Evolutionary conservation across 139 green algal genomes (phyloP).

Genomic region (Eudorina sp.): DNA sequence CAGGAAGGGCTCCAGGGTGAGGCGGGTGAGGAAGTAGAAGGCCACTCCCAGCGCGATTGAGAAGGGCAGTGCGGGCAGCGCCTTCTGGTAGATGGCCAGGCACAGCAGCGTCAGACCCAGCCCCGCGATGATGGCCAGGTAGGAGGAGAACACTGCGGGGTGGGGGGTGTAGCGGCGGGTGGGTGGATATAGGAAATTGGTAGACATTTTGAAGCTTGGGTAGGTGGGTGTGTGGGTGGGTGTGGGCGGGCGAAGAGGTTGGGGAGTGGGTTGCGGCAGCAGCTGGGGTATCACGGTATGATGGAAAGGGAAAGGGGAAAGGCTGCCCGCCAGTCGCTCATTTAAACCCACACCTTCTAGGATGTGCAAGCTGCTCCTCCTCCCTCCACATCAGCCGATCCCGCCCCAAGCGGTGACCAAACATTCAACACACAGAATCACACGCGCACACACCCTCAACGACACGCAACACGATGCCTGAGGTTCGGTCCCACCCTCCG

Average conservation of each 20-base stretch:
- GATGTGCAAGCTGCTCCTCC: too few relatives aligned
- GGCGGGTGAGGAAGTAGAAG: slow-evolving; percentile 92
- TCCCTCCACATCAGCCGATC: too few relatives aligned
- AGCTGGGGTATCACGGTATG: too few relatives aligned
- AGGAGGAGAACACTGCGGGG: slow-evolving; percentile 77
- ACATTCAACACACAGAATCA: not conserved
- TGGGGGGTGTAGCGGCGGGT: not conserved
- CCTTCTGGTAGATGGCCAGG: slow-evolving; percentile 85
- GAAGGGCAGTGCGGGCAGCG: slow-evolving; percentile 95
- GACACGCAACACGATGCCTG: not conserved
- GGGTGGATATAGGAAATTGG: too few relatives aligned
- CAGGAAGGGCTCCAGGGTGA: slow-evolving; percentile 88
- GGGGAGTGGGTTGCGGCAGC: too few relatives aligned
- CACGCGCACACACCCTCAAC: not conserved
- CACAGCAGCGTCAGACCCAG: slow-evolving; percentile 89
- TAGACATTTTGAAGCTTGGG: not conserved
- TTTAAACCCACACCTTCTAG: too few relatives aligned
- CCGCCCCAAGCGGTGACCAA: not conserved
- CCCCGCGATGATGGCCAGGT: slow-evolving; percentile 85
- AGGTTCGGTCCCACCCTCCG: not conserved
- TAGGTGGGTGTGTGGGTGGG: too few relatives aligned
- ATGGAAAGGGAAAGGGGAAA: too few relatives aligned
- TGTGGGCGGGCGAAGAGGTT: too few relatives aligned
- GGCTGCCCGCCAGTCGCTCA: too few relatives aligned
- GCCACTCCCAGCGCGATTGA: slow-evolving; percentile 91